Evolutionary conservation across 768 basidiomycete species (phyloP).

Genomic region (Tricholoma hemisulphureum): DNA sequence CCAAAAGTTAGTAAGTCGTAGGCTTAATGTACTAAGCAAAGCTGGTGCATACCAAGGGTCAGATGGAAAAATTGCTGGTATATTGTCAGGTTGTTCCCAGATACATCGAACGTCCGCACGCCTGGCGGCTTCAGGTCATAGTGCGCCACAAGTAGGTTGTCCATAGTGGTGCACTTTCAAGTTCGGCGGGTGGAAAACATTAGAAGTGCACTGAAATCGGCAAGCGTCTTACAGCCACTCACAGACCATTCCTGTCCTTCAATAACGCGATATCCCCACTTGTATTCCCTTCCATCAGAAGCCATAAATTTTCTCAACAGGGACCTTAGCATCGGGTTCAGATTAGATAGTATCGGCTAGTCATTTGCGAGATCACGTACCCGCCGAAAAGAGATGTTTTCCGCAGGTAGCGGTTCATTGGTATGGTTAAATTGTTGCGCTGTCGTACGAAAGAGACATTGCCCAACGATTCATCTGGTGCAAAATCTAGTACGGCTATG

Average conservation of each 20-base stretch:
- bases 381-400: conserved; percentile 65
- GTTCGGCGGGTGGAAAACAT: not conserved
- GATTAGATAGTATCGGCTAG: not conserved
- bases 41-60: conserved; percentile 48
- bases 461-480: conserved; percentile 55
- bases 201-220: not conserved
- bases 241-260: conserved; percentile 76
- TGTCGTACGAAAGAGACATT: conserved; percentile 52
- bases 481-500: conserved; percentile 59
- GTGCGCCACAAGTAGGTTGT: conserved; percentile 59
- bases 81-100: conserved; percentile 62
- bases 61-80: conserved; percentile 54
- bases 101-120: conserved; percentile 55
- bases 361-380: conserved; percentile 37
- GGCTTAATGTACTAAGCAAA: not conserved
- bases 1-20: too few relatives aligned
- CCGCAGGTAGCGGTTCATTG: conserved; percentile 63
- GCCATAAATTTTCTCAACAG: conserved; percentile 66
- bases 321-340: conserved; percentile 42
- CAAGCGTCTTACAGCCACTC: conserved; percentile 27
- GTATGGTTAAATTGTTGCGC: conserved; percentile 41
- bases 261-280: conserved; percentile 57
- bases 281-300: conserved; percentile 69
- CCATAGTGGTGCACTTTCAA: conserved; percentile 51
- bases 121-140: conserved; percentile 59